Evolutionary conservation across 192 early-diverging fungal genomes (phyloP), one percentile per base, ranked within the genome.

Genomic region (Umbelopsis vinacea): DNA sequence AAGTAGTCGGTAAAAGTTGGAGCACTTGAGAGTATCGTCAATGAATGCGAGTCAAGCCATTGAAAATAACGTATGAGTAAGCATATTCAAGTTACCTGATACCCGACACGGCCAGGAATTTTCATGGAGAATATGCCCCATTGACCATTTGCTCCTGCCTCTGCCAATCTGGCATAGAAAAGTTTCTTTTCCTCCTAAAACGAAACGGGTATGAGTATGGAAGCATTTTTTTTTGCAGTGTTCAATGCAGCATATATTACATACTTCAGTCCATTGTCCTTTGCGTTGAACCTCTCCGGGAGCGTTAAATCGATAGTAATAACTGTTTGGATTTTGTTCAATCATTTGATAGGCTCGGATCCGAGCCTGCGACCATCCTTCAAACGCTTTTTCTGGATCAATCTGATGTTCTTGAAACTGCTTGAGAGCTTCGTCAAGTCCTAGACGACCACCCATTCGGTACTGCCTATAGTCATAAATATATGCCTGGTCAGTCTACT

Each of bases 251-350:
- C 17, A 63, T 57, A 55, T 24, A 72, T 29, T 40, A 12, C 15
- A n/a, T 71, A 89, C 88, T 70, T 88, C 80, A 14, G 91, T 93
- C 95, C 95, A 97, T 69, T 85, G 87, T 15, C 96, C 96, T 63
- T 94, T 95, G 40, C 91, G 87, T 75, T 97, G 96, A 71, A 92
- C 90, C 76, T 97, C 95, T 29, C 96, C 96, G 1, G 96, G 96
- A 6, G 93, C 95, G 72, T 97, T 97, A 80, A 97, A 97, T n/a
- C 95, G 89, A 81, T 97, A 97, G 76, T 97, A 97, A 79, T 97
- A 97, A 17, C 93, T 93, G 82, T 97, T 97, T 45, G 96, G 96
- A 70, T 96, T 96, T 52, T 88, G 92, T 66, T 95, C 91, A 80
- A 97, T 97, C 69, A 90, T 89, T 72, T 93, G 88, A 78, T 94